A percentile compares a stretch with the other conserved stretches of the same genome.
Conservation (phyloP, 495 filamentous ascomycete species). For the Penicillium longicatenatum region DNA sequence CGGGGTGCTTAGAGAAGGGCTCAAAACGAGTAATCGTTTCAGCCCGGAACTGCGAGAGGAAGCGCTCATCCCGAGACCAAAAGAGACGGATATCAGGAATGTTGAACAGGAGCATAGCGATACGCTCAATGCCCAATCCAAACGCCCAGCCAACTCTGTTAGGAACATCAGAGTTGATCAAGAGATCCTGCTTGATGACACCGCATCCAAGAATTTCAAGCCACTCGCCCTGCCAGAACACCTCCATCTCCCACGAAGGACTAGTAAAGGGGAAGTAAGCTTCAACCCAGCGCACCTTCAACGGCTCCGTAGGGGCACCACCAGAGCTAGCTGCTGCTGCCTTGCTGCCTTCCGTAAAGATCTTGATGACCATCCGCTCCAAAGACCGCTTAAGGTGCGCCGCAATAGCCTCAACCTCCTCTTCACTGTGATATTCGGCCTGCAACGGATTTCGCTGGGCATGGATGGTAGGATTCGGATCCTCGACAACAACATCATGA, state of each 20-base stretch:
- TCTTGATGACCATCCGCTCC: slow-evolving; percentile 83
- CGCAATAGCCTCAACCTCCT: slow-evolving; percentile 80
- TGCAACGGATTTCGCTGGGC: slow-evolving; percentile 84
- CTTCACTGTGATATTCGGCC: slow-evolving; percentile 62
- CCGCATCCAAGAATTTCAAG: slow-evolving; percentile 93
- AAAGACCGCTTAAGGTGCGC: slow-evolving; percentile 88
- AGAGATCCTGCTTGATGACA: slow-evolving; percentile 79
- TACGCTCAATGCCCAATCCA: slow-evolving; percentile 86
- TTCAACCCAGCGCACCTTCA: slow-evolving; percentile 91
- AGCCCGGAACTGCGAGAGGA: slow-evolving; percentile 77
- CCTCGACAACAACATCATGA: slow-evolving; percentile 75
- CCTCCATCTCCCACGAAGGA: slow-evolving; percentile 93
- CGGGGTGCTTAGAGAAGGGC: slow-evolving; percentile 87
- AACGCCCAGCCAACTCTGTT: slow-evolving; percentile 91
- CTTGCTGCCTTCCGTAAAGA: slow-evolving; percentile 77
- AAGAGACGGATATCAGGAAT: slow-evolving; percentile 98
- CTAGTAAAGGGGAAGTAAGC: slow-evolving; percentile 95
- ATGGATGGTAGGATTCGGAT: slow-evolving; percentile 80
- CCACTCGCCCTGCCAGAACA: slow-evolving; percentile 94
- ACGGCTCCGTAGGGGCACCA: slow-evolving; percentile 57
- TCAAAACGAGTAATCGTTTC: slow-evolving; percentile 69
- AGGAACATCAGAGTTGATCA: slow-evolving; percentile 74
- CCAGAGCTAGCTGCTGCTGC: slow-evolving; percentile 59
- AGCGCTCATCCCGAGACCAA: slow-evolving; percentile 84
- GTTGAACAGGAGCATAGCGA: slow-evolving; percentile 94